Evolutionary conservation across 345 rosid species (phyloP).

Genomic region (Chamaenerion angustifolium): DNA sequence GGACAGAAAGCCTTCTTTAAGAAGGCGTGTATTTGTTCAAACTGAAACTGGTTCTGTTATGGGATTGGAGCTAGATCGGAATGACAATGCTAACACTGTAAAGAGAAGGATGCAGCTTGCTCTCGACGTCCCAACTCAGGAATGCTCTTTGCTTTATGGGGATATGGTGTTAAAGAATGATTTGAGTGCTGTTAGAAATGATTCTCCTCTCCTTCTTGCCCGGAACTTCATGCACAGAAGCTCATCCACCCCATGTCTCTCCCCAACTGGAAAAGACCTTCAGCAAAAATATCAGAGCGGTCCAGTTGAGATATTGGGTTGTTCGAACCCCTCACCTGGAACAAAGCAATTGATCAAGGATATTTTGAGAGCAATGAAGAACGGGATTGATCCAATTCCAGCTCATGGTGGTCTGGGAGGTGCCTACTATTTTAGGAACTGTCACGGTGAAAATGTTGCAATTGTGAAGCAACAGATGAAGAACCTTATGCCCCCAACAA

Average conservation of each 20-base stretch:
- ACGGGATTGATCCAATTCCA: constrained; percentile 21
- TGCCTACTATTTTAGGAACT: constrained; percentile 25
- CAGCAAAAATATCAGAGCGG: constrained; percentile 24
- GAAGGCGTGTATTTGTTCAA: constrained; percentile 34
- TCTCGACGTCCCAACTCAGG: constrained; percentile 31
- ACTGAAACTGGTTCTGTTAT: constrained; percentile 30
- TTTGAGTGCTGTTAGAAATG: constrained; percentile 24
- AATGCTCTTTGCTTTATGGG: constrained; percentile 25
- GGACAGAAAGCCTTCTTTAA: constrained; percentile 17
- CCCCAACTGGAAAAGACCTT: constrained; percentile 22
- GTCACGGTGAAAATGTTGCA: constrained; percentile 18
- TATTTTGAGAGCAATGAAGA: constrained; percentile 20
- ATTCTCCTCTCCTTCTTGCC: constrained; percentile 26
- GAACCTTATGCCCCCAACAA: constrained; percentile 36
- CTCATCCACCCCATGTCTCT: constrained; percentile 31
- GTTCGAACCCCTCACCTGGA: constrained; percentile 12
- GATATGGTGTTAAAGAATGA: constrained; percentile 29
- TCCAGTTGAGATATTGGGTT: constrained; percentile 28
- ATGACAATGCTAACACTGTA: constrained; percentile 31
- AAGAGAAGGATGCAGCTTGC: constrained; percentile 32
- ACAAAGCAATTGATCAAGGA: constrained; percentile 18
- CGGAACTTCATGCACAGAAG: constrained; percentile 27
- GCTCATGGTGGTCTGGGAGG: constrained; percentile 29
- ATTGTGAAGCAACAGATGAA: constrained; percentile 32
- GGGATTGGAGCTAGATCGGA: constrained; percentile 30